Evolutionary conservation across 1,284 basidiomycete species (phyloP).

Genomic region (Schizophyllum amplum): DNA sequence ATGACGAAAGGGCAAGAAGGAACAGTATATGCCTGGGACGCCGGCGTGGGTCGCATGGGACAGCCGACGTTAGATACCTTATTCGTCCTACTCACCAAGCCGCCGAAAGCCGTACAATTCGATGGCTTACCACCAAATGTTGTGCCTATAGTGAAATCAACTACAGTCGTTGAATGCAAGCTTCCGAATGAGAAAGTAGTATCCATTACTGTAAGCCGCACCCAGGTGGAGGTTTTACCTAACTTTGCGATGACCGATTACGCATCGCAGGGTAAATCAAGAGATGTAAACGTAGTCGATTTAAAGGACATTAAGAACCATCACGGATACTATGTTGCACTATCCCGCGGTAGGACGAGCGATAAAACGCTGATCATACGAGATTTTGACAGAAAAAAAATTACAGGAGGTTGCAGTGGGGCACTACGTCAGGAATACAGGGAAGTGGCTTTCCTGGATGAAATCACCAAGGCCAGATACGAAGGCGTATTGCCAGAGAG

Average conservation of each 20-base stretch:
- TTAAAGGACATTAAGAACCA: conserved; percentile 20
- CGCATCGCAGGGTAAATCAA: conserved; percentile 29
- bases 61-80: conserved; percentile 21
- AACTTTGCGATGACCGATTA: conserved; percentile 38
- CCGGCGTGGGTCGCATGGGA: conserved; percentile 6
- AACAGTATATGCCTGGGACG: conserved; percentile 24
- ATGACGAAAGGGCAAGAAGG: conserved; percentile 35
- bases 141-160: conserved; percentile 21
- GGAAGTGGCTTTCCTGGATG: conserved; percentile 19
- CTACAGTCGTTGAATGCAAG: conserved; percentile 13
- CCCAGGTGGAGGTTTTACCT: conserved; percentile 26
- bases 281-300: conserved; percentile 25
- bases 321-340: conserved; percentile 26
- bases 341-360: conserved; percentile 24
- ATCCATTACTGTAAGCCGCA: conserved; percentile 16
- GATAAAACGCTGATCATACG: conserved; percentile 24
- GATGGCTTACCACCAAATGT: conserved; percentile 28
- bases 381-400: conserved; percentile 10
- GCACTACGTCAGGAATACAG: conserved; percentile 18
- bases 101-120: conserved; percentile 21
- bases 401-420: conserved; percentile 11
- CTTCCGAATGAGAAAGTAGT: conserved; percentile 21
- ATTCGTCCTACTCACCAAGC: conserved; percentile 27
- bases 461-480: conserved; percentile 16
- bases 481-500: background rate